Evolutionary conservation across 805 yeast species (phyloP).

Genomic region (Yarrowia sp.): DNA sequence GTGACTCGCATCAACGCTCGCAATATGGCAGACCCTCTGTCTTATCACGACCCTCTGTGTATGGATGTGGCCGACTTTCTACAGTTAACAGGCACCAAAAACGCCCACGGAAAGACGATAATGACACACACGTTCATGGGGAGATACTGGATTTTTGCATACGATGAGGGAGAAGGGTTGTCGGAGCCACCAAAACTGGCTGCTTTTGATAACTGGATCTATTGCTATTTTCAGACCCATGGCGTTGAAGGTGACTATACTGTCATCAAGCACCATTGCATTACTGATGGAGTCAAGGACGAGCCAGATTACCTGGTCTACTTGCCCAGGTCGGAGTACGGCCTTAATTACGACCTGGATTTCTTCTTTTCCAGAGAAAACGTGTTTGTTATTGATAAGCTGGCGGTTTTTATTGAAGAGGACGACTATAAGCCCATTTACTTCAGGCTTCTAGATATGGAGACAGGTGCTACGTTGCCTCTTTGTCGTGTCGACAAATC

Average conservation of each 20-base stretch:
- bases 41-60: constrained; percentile 5
- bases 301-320: not conserved
- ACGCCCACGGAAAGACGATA: constrained; percentile 1
- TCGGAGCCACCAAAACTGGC: not conserved
- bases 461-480: not conserved
- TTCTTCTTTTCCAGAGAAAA: constrained; percentile 11
- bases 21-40: constrained; percentile 10
- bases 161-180: constrained; percentile 1
- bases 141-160: constrained; percentile 7
- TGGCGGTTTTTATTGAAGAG: not conserved
- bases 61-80: constrained; percentile 18
- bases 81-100: constrained; percentile 2
- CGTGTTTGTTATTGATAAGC: constrained; percentile 11
- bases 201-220: constrained; percentile 13
- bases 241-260: not conserved
- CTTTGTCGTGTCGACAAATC: constrained; percentile 14
- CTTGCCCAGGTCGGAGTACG: constrained; percentile 1
- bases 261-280: constrained; percentile 23
- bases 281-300: constrained; percentile 3
- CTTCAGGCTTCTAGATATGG: constrained; percentile 1
- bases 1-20: constrained; percentile 2
- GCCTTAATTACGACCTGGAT: not conserved
- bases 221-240: not conserved
- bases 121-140: constrained; percentile 23
- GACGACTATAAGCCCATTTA: constrained; percentile 11